These are phyloP conservation scores for Pleurotus sapidus DNA, from an alignment of 768 basidiomycete genomes.

Conservation along the genomic window DNA sequence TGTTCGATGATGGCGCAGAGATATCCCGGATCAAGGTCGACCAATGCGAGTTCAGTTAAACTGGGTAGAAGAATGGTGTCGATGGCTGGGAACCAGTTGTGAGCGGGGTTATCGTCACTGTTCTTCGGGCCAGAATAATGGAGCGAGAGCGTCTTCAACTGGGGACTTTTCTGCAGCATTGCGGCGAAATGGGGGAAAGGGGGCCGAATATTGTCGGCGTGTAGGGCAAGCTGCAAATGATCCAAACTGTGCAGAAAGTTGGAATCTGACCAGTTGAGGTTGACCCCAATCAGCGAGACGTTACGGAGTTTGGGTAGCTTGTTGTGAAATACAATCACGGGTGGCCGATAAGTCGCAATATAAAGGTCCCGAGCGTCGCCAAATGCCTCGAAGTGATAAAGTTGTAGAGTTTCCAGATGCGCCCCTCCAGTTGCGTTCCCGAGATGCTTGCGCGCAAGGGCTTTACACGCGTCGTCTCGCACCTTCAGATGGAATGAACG, in stretches of 20 bases:
- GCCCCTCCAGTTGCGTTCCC: constrained; percentile 51
- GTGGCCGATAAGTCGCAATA: constrained; percentile 53
- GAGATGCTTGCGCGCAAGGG: constrained; percentile 46
- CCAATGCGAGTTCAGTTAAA: constrained; percentile 45
- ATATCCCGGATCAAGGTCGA: constrained; percentile 56
- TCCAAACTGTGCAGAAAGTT: constrained; percentile 48
- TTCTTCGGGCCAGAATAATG: constrained; percentile 58
- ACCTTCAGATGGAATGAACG: constrained; percentile 59
- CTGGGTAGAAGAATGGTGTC: constrained; percentile 32
- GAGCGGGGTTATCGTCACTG: constrained; percentile 28
- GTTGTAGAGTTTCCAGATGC: constrained; percentile 44
- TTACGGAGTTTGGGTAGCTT: constrained; percentile 47
- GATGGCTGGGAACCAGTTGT: constrained; percentile 30
- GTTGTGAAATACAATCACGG: constrained; percentile 56
- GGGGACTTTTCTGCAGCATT: constrained; percentile 49
- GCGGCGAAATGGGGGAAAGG: constrained; percentile 51
- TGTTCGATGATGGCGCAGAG: constrained; percentile 43
- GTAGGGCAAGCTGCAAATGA: constrained; percentile 56
- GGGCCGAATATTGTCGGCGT: constrained; percentile 56
- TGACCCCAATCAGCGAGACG: constrained; percentile 63
- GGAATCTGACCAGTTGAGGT: constrained; percentile 53
- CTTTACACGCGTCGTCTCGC: constrained; percentile 58
- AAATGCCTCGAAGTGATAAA: constrained; percentile 66
- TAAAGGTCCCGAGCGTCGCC: constrained; percentile 46
- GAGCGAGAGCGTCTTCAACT: constrained; percentile 43